phyloP scores from a whole-genome alignment of 2,329 filamentous ascomycete species.

The Penicillium sp. region DNA sequence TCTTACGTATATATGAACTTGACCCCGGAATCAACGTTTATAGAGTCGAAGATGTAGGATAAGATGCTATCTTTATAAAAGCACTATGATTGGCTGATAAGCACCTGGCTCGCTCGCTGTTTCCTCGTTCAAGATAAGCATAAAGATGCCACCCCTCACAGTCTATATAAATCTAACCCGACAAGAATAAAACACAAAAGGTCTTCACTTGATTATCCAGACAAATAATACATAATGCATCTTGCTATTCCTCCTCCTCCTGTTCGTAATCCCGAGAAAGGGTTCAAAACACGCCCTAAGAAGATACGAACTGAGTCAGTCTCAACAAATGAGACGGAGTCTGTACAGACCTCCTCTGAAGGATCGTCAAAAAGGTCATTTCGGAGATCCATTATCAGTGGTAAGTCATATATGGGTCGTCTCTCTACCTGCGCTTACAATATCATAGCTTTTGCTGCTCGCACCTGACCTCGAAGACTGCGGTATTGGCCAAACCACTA shows the following conservation, averaged over 20 bases:
- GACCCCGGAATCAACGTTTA: not conserved
- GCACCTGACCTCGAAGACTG: not conserved
- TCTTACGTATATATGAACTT: not conserved
- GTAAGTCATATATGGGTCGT: not conserved
- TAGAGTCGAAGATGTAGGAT: not conserved
- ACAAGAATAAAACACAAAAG: too few relatives aligned
- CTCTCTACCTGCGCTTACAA: not conserved
- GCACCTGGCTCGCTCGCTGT: not conserved
- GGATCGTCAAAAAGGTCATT: not conserved
- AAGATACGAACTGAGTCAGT: not conserved
- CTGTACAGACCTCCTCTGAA: not conserved
- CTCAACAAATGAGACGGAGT: not conserved
- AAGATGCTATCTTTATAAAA: not conserved
- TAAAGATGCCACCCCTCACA: not conserved
- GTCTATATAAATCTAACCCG: not conserved
- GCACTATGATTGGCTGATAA: not conserved
- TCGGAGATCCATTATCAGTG: not conserved
- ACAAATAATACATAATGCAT: not conserved
- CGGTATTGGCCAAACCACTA: not conserved
- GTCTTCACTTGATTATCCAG: not conserved
- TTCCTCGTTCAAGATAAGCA: not conserved
- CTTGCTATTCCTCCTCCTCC: not conserved
- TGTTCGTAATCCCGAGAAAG: not conserved
- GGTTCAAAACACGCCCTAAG: not conserved
- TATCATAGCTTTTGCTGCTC: not conserved